Evolutionary conservation across 139 green algal genomes (phyloP), one percentile per base, ranked within the genome.

Genomic region (Tetraselmis striata): DNA sequence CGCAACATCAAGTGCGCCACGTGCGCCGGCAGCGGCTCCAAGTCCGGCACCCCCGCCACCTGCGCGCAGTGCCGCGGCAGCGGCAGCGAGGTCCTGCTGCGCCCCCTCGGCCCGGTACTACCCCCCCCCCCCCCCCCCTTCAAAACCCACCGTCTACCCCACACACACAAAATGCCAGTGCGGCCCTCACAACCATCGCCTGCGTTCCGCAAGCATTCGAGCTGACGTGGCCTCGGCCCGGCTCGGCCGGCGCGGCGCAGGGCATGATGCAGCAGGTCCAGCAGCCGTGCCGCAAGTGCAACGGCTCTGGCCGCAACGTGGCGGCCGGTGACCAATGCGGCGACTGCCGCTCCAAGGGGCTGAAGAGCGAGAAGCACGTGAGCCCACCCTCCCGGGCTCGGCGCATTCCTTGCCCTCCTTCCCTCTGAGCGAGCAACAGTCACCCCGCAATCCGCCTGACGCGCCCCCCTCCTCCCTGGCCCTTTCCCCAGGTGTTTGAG

Each of bases 201-300:
- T n/a, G n/a, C n/a, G n/a, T n/a, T n/a, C n/a, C n/a, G n/a, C n/a
- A n/a, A n/a, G n/a, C n/a, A n/a, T n/a, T n/a, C n/a, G n/a, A n/a
- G n/a, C n/a, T n/a, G n/a, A n/a, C n/a, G n/a, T n/a, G n/a, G n/a
- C n/a, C n/a, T n/a, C n/a, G n/a, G n/a, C n/a, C n/a, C n/a, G n/a
- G n/a, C n/a, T n/a, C n/a, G n/a, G n/a, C n/a, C n/a, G n/a, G n/a
- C n/a, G n/a, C n/a, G n/a, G 5, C 18, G 45, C 45, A 67, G 45
- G 97, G 96, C 79, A 99, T 99, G 97, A 94, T 99, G 89, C 96
- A 98, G 91, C 97, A 99, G 88, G 97, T 99, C 86, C 97, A 99
- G 91, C 85, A 91, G 28, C 90, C 92, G 5, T 99, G 97, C 91
- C 81, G 30, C 5, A 87, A 84, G 30, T 99, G 97, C 89, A 77